These are phyloP conservation scores for Elaeis guineensis DNA, from an alignment of 176 grass and related monocot species.

Conservation along the genomic window DNA sequence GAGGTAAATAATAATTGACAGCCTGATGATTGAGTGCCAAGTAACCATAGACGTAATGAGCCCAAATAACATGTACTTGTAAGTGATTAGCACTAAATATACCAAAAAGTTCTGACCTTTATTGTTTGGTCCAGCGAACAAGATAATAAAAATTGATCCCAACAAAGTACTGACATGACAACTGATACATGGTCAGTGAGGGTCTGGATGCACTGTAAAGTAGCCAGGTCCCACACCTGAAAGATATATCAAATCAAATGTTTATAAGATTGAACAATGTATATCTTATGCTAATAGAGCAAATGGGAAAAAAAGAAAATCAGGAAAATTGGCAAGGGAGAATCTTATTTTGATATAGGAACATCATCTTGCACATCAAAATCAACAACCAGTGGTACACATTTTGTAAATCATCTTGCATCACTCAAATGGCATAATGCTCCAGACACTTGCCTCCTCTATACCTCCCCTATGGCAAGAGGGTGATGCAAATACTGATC, in stretches of 20 bases:
- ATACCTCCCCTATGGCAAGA: no score
- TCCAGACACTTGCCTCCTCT: no score
- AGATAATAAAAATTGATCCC: constrained; percentile 95
- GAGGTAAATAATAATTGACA: no score
- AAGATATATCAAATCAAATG: constrained; percentile 5
- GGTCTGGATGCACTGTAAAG: constrained; percentile 79
- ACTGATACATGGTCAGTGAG: constrained; percentile 70
- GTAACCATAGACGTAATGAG: neutral
- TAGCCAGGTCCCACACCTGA: constrained; percentile 94
- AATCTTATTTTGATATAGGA: no score
- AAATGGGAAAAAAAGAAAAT: neutral
- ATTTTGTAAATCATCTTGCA: no score
- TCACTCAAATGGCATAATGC: no score
- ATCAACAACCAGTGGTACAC: no score
- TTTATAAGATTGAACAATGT: neutral
- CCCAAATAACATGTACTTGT: neutral
- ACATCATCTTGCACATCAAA: no score
- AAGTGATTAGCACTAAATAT: constrained; percentile 1
- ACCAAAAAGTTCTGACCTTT: constrained; percentile 51
- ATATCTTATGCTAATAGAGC: neutral
- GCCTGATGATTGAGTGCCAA: neutral
- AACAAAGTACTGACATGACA: constrained; percentile 88
- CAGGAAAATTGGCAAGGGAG: neutral
- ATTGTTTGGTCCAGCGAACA: constrained; percentile 89
- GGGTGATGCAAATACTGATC: no score